Base-by-base conservation (phyloP, 2,329 filamentous ascomycete genomes). In the Samsoniella hepiali region DNA sequence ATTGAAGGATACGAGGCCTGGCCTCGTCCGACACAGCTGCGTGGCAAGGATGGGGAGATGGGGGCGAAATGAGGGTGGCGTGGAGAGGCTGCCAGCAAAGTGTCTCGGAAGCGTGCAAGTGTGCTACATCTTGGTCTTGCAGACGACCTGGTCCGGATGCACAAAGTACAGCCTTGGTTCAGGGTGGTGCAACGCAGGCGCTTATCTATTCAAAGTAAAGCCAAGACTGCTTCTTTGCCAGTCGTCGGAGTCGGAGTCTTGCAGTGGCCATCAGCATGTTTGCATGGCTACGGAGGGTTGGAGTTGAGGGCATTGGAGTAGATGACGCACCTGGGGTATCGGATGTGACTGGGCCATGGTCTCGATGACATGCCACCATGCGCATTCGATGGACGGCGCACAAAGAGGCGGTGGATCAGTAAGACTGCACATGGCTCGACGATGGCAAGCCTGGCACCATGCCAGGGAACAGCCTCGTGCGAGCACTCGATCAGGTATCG, bases 51-150 rank as follows among this genome's bases (percentile, higher is more conserved):
- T 58, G 56, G 56, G 56, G 56, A 32, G 44, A 58, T 58, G 56
- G 56, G 56, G 56, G 44, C 22, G 44, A 58, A 58, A 50, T 40
- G 56, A 58, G 32, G 56, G 44, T 58, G 45, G 55, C 56, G 22
- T 58, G 44, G 22, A 38, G 44, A 58, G 32, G 10, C 56, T 58
- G 56, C 42, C 56, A 58, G 42, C 56, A 49, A 9, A 50, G 22
- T 58, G 56, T 58, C 56, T 58, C 56, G 44, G 56, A 58, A 49
- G 32, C 11, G 32, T 31, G 44, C 44, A 36, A 47, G 55, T 15
- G 44, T 50, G 56, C 32, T 31, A 40, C 44, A 49, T 58, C 45
- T 50, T 40, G 56, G 38, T 22, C 53, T 51, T 17, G 31, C 13
- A 27, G 13, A 34, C 15, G 32, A 10, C 31, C 40, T 34, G 55